Conservation (phyloP, 345 rosid genomes). For the Firmiana major region DNA sequence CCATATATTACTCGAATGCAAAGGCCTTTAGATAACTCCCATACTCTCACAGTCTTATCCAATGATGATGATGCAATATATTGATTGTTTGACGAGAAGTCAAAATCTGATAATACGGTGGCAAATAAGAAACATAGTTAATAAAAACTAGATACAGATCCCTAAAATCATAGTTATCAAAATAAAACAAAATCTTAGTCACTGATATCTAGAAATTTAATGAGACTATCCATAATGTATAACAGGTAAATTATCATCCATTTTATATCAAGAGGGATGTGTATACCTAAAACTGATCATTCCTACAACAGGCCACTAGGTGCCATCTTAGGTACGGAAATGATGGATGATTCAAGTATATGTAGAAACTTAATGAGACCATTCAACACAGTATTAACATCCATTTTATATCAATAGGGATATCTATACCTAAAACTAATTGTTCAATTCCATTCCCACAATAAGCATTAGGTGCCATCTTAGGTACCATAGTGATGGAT, state of each 20-base stretch:
- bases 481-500: not conserved
- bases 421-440: not conserved
- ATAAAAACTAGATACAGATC: not conserved
- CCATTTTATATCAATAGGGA: not conserved
- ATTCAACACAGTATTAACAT: too few relatives aligned
- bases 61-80: slow-evolving; percentile 86
- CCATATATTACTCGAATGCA: slow-evolving; percentile 97
- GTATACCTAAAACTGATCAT: not conserved
- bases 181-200: not conserved
- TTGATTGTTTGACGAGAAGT: slow-evolving; percentile 94
- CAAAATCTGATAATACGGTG: slow-evolving; percentile 66
- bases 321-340: not conserved
- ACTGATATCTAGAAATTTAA: not conserved
- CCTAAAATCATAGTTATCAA: not conserved
- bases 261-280: not conserved
- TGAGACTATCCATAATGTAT: not conserved
- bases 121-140: slow-evolving; percentile 21
- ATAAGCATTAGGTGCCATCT: not conserved
- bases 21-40: slow-evolving; percentile 89
- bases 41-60: slow-evolving; percentile 97
- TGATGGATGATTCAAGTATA: not conserved
- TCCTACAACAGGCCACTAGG: not conserved
- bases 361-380: not conserved
- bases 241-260: not conserved
- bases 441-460: not conserved